Evolutionary conservation across 2,329 filamentous ascomycete species (phyloP), one percentile per base, ranked within the genome.

Genomic region (Raffaelea deltoideospora): DNA sequence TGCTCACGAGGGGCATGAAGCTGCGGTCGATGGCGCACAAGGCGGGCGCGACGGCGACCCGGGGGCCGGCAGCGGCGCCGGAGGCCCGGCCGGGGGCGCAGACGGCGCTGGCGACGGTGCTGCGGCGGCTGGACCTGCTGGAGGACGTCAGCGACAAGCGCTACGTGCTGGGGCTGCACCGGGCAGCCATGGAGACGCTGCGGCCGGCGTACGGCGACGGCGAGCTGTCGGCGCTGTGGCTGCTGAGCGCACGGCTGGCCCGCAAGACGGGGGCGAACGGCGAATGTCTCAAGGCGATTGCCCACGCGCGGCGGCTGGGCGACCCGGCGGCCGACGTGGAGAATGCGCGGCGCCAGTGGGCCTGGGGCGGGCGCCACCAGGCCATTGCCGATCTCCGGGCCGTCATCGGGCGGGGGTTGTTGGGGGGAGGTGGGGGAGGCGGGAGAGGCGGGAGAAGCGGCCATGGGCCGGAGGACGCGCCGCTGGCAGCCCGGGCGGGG

Each of bases 101-200:
- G 56, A 30, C 56, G 58, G 33, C 29, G 9, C 53, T 79, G 7
- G 62, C 67, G 35, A 66, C 67, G 18, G 54, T 95, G 5, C 69
- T 80, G 42, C 74, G 79, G 32, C 76, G 90, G n/a, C 61, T 98
- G n/a, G 82, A 87, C 46, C 69, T 92, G 2, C 64, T 98, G 3
- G 90, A 92, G 1, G 83, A 90, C 49, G 78, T 87, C 27, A 74
- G 77, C 36, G 87, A 98, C 53, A 98, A 98, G 54, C 88, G 95
- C 52, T 96, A 93, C 52, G 59, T 98, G 10, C 65, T 99, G 21
- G 82, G 86, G 1, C 68, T 96, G 29, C 75, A 87, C 39, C 72
- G 90, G 46, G 88, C 90, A 19, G 74, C 80, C 1, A 94, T 98
- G 84, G 76, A 87, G 46, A 55, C 92, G 39, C 74, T 76, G 43